Percentiles rank a stretch among this genome's conserved stretches.
Conservation (phyloP, 139 green algal species). For the Pycnococcus provasolii region DNA sequence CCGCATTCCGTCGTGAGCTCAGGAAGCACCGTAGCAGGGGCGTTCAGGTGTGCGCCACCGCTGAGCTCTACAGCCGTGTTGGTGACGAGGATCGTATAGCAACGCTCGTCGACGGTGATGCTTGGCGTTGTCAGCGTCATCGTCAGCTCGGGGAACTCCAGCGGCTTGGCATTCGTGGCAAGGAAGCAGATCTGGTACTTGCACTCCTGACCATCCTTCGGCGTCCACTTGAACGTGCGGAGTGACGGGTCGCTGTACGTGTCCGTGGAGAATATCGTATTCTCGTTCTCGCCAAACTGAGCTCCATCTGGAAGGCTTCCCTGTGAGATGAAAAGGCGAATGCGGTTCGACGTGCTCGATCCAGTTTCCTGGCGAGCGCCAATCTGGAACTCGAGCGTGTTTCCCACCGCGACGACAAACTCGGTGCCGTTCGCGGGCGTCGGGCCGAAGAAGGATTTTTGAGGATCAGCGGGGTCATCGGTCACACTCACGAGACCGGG, state of each 20-base stretch:
- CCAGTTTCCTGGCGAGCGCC: not conserved
- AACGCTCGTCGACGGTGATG: not conserved
- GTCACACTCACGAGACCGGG: not conserved
- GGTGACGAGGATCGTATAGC: not conserved
- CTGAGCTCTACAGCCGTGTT: not conserved
- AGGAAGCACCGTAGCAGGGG: not conserved
- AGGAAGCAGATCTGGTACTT: not conserved
- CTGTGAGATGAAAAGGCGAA: not conserved
- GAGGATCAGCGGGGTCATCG: not conserved
- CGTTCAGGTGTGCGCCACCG: not conserved
- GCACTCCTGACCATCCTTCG: conserved; percentile 4
- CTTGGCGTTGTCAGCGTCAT: not conserved
- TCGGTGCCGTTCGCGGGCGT: not conserved
- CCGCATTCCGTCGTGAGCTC: not conserved
- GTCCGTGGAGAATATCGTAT: not conserved
- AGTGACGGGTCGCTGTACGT: not conserved
- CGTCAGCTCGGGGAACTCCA: not conserved
- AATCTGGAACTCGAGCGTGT: not conserved
- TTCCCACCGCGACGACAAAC: not conserved
- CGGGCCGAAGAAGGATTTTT: not conserved
- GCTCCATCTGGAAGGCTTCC: not conserved
- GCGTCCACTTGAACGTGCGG: not conserved
- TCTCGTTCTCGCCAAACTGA: not conserved
- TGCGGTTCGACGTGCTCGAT: not conserved
- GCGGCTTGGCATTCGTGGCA: not conserved